Percentiles rank a stretch among this genome's conserved stretches.
Conservation (phyloP, 2,329 filamentous ascomycete species). For the Aspergillus novoparasiticus region DNA sequence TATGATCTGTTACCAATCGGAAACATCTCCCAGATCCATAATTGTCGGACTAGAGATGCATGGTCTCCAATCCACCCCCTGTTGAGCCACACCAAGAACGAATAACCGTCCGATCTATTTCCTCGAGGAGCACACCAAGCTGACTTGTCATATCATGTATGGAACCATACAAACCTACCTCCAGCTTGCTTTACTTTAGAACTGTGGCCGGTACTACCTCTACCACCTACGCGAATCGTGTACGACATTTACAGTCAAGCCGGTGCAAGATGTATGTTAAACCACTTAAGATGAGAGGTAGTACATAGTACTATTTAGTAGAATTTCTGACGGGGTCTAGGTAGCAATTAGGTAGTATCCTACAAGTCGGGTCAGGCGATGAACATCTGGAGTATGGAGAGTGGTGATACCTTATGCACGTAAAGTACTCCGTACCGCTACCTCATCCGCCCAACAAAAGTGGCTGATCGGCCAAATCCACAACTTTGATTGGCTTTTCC, state of each 20-base stretch:
- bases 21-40: not conserved
- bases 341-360: not conserved
- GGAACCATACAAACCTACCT: not conserved
- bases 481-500: not conserved
- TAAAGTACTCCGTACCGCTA: not conserved
- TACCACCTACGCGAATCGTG: not conserved
- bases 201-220: not conserved
- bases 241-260: not conserved
- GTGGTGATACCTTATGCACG: not conserved
- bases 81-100: not conserved
- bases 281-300: not conserved
- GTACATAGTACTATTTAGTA: not conserved
- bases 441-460: constrained; percentile 9
- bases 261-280: not conserved
- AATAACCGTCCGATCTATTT: not conserved
- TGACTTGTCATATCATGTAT: not conserved
- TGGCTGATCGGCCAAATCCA: constrained; percentile 11
- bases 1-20: not conserved
- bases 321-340: not conserved
- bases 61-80: not conserved
- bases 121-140: not conserved
- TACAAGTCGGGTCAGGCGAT: not conserved
- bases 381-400: not conserved
- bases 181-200: not conserved
- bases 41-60: not conserved